phyloP scores from a whole-genome alignment of 2,329 filamentous ascomycete genomes.

The Hymenoscyphus repandus region DNA sequence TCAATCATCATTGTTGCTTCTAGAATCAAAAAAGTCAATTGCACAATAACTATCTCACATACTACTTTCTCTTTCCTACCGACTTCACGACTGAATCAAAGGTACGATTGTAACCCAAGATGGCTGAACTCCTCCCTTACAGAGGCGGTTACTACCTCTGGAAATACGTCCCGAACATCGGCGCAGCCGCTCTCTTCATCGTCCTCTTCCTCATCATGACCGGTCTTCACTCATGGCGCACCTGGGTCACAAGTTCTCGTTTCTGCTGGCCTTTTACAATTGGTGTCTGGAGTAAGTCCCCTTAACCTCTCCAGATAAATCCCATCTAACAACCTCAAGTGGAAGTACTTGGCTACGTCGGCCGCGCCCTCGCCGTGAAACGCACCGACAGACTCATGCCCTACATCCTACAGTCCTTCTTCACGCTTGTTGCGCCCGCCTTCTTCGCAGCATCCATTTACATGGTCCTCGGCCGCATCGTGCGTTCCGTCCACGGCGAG shows the following conservation, averaged over 20 bases:
- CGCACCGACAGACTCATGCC: slow-evolving; percentile 20
- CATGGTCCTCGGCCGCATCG: slow-evolving; percentile 23
- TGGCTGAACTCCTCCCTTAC: slow-evolving; percentile 31
- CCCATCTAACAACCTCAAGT: slow-evolving; percentile 26
- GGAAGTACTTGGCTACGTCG: slow-evolving; percentile 33
- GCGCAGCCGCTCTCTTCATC: slow-evolving; percentile 36
- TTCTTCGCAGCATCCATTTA: slow-evolving; percentile 33
- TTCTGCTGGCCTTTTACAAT: slow-evolving; percentile 33
- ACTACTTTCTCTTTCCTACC: too few relatives aligned
- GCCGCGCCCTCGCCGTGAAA: slow-evolving; percentile 21
- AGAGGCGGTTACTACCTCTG: slow-evolving; percentile 32
- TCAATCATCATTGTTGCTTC: too few relatives aligned
- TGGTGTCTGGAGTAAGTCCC: slow-evolving; percentile 32
- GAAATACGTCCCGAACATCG: slow-evolving; percentile 41
- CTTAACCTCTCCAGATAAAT: not conserved
- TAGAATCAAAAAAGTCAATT: too few relatives aligned
- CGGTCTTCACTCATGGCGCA: slow-evolving; percentile 25
- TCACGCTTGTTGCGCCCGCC: slow-evolving; percentile 34
- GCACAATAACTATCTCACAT: too few relatives aligned
- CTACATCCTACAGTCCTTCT: slow-evolving; percentile 32
- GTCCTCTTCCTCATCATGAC: slow-evolving; percentile 29
- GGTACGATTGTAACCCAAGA: slow-evolving; percentile 5
- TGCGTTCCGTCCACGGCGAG: slow-evolving; percentile 27
- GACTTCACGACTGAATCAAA: too few relatives aligned
- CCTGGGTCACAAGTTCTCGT: slow-evolving; percentile 22